These are phyloP conservation scores for Firmiana major DNA, from an alignment of 345 rosid genomes.

Conservation along the genomic window DNA sequence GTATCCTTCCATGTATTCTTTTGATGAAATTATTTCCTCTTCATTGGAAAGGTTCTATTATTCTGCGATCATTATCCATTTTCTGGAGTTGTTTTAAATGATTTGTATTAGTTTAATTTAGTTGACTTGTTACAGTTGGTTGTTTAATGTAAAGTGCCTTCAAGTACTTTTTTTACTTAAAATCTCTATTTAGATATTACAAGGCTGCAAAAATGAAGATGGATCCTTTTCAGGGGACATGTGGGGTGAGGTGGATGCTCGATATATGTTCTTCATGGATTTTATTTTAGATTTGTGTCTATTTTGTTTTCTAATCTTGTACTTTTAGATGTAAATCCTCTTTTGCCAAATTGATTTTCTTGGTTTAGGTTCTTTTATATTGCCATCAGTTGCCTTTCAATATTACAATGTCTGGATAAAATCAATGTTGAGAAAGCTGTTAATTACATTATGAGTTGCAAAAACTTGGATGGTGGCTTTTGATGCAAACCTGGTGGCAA, in stretches of 20 bases:
- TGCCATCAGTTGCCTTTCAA: constrained; percentile 77
- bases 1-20: constrained; percentile 42
- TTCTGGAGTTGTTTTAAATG: constrained; percentile 12
- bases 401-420: constrained; percentile 51
- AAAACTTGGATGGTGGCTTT: constrained; percentile 90
- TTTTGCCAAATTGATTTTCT: constrained; percentile 13
- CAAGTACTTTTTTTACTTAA: constrained; percentile 22
- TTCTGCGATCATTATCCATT: not conserved
- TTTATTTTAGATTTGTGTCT: constrained; percentile 4
- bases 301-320: not conserved
- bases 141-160: not conserved
- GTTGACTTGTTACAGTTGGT: not conserved
- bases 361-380: constrained; percentile 73
- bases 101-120: not conserved
- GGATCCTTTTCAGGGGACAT: constrained; percentile 92
- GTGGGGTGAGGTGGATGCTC: constrained; percentile 95
- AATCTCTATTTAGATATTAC: constrained; percentile 49
- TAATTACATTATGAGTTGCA: constrained; percentile 75
- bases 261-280: constrained; percentile 34
- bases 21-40: not conserved
- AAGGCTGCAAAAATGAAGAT: constrained; percentile 75
- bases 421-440: constrained; percentile 76
- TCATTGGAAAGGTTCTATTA: not conserved
- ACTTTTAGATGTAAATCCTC: not conserved
- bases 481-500: constrained; percentile 92